Evolutionary conservation across 2,329 filamentous ascomycete genomes (phyloP), one percentile per base, ranked within the genome.

Genomic region (Clarireedia hainanense): DNA sequence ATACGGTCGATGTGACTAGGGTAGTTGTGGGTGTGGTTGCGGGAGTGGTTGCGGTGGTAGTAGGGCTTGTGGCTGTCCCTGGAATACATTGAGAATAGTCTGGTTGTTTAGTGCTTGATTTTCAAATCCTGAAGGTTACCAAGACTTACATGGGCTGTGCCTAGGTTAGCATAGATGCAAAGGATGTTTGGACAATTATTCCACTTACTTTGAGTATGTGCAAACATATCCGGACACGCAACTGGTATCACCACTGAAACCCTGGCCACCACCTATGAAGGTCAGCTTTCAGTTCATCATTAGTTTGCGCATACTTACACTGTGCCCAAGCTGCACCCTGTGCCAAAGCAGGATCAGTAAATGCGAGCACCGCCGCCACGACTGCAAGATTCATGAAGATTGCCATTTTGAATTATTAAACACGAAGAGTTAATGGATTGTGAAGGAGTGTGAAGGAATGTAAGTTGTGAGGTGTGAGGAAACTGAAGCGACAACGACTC

Each of bases 191-290:
- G 20, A 15, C 39, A n/a, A n/a, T 2, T 12, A 54, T 14, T n/a
- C 1, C 9, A 54, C 59, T 57, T 36, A 58, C 59, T 58, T 58
- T 47, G 50, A 54, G 47, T 51, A 45, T 40, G 62, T 63, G 46
- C 68, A 69, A 40, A 55, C 56, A 27, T 62, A 65, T 43, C 67
- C 68, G 17, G 65, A 61, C 15, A 67, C 64, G 50, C 66, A 70
- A 34, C 60, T 60, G 6, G 64, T 69, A 7, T 63, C 52, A 47
- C 68, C 67, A 47, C 51, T 62, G 65, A 63, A 69, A 15, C 57
- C 57, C 15, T 57, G 58, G 12, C 68, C 68, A 55, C 66, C 66
- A 53, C 68, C 66, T 69, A 12, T 9, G 4, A 57, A 5, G 9
- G 39, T 57, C 39, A 57, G 47, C 26, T 14, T n/a, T 26, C 30